Conservation (phyloP, 2,329 filamentous ascomycete species). For the Hyphodiscus sp. region DNA sequence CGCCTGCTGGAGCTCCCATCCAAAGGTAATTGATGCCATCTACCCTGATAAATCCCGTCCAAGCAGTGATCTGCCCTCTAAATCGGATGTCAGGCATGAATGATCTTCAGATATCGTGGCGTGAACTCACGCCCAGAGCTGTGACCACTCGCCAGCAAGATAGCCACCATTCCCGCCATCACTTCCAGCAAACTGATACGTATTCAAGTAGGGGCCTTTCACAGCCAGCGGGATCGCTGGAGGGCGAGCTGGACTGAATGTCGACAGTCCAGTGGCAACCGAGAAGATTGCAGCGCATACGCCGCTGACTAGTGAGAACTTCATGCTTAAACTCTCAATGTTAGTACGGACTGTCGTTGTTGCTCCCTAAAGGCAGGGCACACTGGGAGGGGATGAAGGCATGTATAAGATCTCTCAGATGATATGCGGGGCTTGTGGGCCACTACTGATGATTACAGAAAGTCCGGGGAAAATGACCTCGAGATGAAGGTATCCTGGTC, state of each 20-base stretch:
- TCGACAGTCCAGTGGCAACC: conserved; percentile 34
- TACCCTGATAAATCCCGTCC: conserved; percentile 64
- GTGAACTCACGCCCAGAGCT: conserved; percentile 58
- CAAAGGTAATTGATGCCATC: conserved; percentile 59
- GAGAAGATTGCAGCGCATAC: not conserved
- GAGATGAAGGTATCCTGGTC: not conserved
- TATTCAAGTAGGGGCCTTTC: conserved; percentile 66
- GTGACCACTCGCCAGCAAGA: conserved; percentile 62
- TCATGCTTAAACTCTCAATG: not conserved
- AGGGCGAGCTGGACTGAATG: conserved; percentile 57
- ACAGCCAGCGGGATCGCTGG: conserved; percentile 68
- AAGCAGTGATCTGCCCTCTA: conserved; percentile 52
- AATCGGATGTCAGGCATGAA: conserved; percentile 3
- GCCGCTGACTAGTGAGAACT: not conserved
- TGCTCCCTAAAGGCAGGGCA: not conserved
- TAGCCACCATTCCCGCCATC: conserved; percentile 59
- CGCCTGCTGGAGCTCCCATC: conserved; percentile 52
- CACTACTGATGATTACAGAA: not conserved
- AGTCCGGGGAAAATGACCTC: not conserved
- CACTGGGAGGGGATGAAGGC: not conserved
- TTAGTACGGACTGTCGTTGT: not conserved
- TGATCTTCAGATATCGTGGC: not conserved
- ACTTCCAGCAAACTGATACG: conserved; percentile 58
- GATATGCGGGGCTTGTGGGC: not conserved
- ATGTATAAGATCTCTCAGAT: not conserved